Conservation (phyloP, 768 basidiomycete species). For the Cubamyces lactineus region DNA sequence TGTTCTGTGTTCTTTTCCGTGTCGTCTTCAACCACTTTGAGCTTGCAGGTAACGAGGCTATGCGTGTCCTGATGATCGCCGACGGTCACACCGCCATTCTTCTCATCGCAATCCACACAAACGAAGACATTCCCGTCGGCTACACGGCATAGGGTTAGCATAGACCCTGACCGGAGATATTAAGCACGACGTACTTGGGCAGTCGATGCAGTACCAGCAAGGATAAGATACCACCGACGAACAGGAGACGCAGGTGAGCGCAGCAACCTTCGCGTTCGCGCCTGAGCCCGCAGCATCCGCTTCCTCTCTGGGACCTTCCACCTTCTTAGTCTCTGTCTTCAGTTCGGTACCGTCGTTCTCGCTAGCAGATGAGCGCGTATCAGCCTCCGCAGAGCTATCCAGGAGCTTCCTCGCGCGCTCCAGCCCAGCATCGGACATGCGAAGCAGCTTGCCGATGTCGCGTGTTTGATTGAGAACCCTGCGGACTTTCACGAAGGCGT, state of each 20-base stretch:
- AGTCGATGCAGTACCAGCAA: slow-evolving; percentile 22
- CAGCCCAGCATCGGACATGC: slow-evolving; percentile 1
- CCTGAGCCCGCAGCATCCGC: neutral
- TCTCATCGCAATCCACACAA: slow-evolving; percentile 13
- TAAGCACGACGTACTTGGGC: neutral
- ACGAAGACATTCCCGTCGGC: slow-evolving; percentile 12
- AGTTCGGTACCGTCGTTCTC: neutral
- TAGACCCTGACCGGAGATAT: no score
- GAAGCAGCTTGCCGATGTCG: slow-evolving; percentile 20
- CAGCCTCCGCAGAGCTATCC: neutral
- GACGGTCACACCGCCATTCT: slow-evolving; percentile 3
- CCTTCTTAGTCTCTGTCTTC: neutral
- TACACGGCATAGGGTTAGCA: neutral
- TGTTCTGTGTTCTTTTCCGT: slow-evolving; percentile 2
- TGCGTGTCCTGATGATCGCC: slow-evolving; percentile 9
- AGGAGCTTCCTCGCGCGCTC: slow-evolving; percentile 8
- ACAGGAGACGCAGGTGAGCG: slow-evolving; percentile 15
- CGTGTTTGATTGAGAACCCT: slow-evolving; percentile 18
- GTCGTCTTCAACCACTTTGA: neutral
- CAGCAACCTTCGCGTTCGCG: neutral
- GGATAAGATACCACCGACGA: neutral
- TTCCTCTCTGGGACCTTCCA: neutral
- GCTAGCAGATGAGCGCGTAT: no score
- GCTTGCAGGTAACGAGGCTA: slow-evolving; percentile 15
- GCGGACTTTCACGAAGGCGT: slow-evolving; percentile 28